Conservation (phyloP, 169 alveolate species). For the Plasmodium knowlesi region DNA sequence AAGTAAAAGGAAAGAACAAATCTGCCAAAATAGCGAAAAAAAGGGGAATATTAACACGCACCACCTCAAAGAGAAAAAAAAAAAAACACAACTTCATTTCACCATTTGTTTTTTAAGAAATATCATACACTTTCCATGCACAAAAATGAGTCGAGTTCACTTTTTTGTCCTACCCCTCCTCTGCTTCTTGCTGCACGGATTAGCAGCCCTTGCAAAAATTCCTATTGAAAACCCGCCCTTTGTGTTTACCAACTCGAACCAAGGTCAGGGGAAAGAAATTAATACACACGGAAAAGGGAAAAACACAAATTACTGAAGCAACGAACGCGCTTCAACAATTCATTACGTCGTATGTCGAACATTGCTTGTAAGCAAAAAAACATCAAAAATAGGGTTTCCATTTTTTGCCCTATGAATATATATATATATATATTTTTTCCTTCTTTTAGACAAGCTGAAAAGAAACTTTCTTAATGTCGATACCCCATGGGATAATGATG, state of each 20-base stretch:
- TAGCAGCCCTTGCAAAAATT: slow-evolving; percentile 2
- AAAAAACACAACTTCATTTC: not conserved
- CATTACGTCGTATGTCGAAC: not conserved
- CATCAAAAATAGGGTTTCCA: not conserved
- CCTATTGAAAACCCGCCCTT: slow-evolving; percentile 67
- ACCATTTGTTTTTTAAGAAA: not conserved
- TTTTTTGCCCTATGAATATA: not conserved
- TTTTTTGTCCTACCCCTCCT: not conserved
- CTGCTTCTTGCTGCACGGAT: not conserved
- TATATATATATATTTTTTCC: not conserved
- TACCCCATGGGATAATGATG: slow-evolving; percentile 19
- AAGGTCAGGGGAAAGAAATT: slow-evolving; percentile 12
- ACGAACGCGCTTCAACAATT: not conserved
- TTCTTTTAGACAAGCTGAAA: slow-evolving; percentile 29
- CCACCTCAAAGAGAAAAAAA: not conserved
- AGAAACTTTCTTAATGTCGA: slow-evolving; percentile 16
- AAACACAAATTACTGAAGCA: not conserved
- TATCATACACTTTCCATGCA: not conserved
- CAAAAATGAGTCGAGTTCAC: slow-evolving; percentile 13
- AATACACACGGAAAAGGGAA: not conserved
- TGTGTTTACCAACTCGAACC: slow-evolving; percentile 12
- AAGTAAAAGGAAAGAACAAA: slow-evolving; percentile 22
- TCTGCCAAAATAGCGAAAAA: slow-evolving; percentile 2
- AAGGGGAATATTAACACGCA: not conserved
- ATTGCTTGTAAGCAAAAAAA: not conserved